A percentile compares a stretch with the other conserved stretches of the same genome.
phyloP scores from a whole-genome alignment of 2,329 filamentous ascomycete species.

The Penicillium hordei region DNA sequence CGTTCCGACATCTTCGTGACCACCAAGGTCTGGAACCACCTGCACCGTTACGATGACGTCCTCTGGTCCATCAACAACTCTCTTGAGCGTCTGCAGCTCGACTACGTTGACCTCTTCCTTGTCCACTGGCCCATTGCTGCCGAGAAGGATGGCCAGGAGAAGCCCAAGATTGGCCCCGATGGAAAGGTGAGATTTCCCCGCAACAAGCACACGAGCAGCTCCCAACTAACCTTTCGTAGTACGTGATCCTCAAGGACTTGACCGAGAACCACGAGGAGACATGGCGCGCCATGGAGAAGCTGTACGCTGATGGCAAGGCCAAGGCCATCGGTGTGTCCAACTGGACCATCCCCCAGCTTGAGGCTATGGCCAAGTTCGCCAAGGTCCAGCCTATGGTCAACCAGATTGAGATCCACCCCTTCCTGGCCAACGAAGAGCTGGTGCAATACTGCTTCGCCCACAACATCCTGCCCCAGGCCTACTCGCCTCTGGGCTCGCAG shows the following conservation, averaged over 20 bases:
- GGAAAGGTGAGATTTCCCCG: constrained; percentile 45
- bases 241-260: constrained; percentile 63
- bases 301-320: constrained; percentile 60
- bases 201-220: neutral
- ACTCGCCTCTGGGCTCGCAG: constrained; percentile 59
- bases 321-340: constrained; percentile 77
- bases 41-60: constrained; percentile 50
- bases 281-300: constrained; percentile 67
- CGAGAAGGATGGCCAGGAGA: constrained; percentile 51
- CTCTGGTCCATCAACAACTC: constrained; percentile 58
- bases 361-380: constrained; percentile 47
- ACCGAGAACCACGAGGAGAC: constrained; percentile 64
- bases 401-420: constrained; percentile 50
- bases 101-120: constrained; percentile 71
- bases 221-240: constrained; percentile 37
- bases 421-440: constrained; percentile 48
- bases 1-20: constrained; percentile 53
- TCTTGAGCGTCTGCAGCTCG: constrained; percentile 64
- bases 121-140: constrained; percentile 54
- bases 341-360: constrained; percentile 57
- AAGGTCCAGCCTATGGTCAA: constrained; percentile 46
- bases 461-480: constrained; percentile 44
- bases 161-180: constrained; percentile 52
- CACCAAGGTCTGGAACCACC: constrained; percentile 56
- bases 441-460: constrained; percentile 45